Conservation (phyloP, 179 eudicot species). For the Nepenthes alata region DNA sequence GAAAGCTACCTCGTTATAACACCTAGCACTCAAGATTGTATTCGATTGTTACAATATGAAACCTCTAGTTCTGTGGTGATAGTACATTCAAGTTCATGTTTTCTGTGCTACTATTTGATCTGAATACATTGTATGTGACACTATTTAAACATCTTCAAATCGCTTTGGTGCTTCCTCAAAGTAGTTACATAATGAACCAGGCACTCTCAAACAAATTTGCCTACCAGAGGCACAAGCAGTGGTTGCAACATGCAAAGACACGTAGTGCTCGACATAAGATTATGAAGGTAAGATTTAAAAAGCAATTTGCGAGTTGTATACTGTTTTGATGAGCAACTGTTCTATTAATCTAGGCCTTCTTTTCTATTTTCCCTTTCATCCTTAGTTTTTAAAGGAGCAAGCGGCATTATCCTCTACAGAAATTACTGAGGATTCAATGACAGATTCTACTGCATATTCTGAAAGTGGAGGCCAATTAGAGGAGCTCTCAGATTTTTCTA, state of each 20-base stretch:
- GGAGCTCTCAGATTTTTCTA: conserved; percentile 29
- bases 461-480: conserved; percentile 29
- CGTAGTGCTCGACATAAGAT: conserved; percentile 94
- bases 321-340: conserved; percentile 4
- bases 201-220: conserved; percentile 84
- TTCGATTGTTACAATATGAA: too few species aligned
- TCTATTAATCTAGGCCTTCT: conserved; percentile 5
- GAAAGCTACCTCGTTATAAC: too few species aligned
- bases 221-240: conserved; percentile 75
- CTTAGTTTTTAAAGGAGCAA: conserved; percentile 83
- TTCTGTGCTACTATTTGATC: too few species aligned
- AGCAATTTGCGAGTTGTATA: not conserved
- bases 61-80: too few species aligned
- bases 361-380: not conserved
- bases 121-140: not conserved
- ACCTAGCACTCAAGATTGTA: too few species aligned
- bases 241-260: conserved; percentile 92
- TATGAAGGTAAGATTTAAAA: conserved; percentile 47
- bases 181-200: conserved; percentile 19
- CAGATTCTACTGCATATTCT: conserved; percentile 39
- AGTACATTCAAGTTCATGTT: too few species aligned
- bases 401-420: conserved; percentile 59
- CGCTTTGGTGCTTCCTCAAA: not conserved
- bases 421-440: conserved; percentile 50
- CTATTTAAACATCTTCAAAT: not conserved